Conservation (phyloP, 176 grass and related monocot species). For the Carex scoparia region DNA sequence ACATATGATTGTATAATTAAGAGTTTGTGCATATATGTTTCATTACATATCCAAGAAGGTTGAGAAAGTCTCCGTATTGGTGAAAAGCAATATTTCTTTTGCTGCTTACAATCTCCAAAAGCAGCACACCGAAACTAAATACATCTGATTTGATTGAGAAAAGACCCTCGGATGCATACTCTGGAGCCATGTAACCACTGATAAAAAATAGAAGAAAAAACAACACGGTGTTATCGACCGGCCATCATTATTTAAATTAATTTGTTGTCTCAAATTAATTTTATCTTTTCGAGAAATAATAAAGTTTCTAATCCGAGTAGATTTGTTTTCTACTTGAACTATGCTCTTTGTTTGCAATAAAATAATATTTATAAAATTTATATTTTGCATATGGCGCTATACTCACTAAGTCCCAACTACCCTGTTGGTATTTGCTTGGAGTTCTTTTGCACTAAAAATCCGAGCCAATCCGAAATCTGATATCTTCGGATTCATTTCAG, state of each 20-base stretch:
- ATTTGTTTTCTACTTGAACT: too few species aligned
- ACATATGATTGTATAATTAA: not conserved
- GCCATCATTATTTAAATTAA: not conserved
- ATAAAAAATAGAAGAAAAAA: not conserved
- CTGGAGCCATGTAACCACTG: conserved; percentile 50
- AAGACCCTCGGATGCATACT: conserved; percentile 33
- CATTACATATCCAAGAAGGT: conserved; percentile 18
- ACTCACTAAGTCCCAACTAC: conserved; percentile 11
- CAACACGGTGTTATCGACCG: too few species aligned
- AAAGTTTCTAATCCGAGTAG: too few species aligned
- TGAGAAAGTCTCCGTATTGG: conserved; percentile 16
- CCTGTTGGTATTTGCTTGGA: conserved; percentile 1
- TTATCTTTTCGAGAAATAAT: too few species aligned
- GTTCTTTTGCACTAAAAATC: not conserved
- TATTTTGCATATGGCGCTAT: not conserved
- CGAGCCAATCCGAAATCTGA: conserved; percentile 17
- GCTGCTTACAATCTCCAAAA: conserved; percentile 31
- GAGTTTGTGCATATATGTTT: not conserved
- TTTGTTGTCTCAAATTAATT: too few species aligned
- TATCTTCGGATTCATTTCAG: conserved; percentile 17
- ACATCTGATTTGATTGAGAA: conserved; percentile 46
- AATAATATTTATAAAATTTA: too few species aligned
- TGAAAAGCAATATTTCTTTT: conserved; percentile 1
- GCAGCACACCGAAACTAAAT: conserved; percentile 37
- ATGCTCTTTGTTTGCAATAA: too few species aligned